Conservation (phyloP, 1,284 basidiomycete genomes). For the Tylopilus sp. region DNA sequence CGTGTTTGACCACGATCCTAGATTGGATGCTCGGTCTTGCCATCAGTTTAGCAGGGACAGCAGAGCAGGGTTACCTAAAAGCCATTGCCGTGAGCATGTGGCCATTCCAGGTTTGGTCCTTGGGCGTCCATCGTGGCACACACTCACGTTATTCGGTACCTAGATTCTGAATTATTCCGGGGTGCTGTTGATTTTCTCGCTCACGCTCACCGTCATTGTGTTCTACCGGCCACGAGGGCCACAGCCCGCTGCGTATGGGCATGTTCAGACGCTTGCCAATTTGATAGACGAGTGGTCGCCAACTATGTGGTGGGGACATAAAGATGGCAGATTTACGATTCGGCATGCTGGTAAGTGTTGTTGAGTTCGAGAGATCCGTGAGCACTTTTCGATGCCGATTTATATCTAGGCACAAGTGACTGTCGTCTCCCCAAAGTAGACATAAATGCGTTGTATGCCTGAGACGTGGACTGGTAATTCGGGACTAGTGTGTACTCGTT, state of each 20-base stretch:
- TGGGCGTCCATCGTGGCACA: not conserved
- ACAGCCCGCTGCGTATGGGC: conserved; percentile 34
- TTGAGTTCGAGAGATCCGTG: not conserved
- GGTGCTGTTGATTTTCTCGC: conserved; percentile 19
- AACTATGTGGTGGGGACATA: conserved; percentile 37
- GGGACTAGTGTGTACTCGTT: not conserved
- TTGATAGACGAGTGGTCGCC: conserved; percentile 36
- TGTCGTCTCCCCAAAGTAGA: conserved; percentile 21
- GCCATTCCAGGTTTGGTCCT: conserved; percentile 26
- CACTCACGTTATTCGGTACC: not conserved
- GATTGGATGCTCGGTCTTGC: conserved; percentile 38
- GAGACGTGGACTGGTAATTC: not conserved
- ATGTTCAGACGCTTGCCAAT: conserved; percentile 34
- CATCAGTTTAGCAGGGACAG: conserved; percentile 18
- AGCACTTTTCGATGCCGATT: not conserved
- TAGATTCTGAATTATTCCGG: conserved; percentile 33
- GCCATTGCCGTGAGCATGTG: conserved; percentile 28
- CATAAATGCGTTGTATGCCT: conserved; percentile 26
- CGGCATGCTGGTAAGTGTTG: conserved; percentile 24
- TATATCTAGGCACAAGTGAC: conserved; percentile 25
- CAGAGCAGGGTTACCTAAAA: conserved; percentile 11
- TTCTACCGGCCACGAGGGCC: conserved; percentile 24
- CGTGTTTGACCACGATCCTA: conserved; percentile 3
- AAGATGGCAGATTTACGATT: conserved; percentile 1
- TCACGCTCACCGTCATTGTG: conserved; percentile 19